These are phyloP conservation scores for Rubroboletus pulcherrimus DNA, from an alignment of 768 basidiomycete species.

Conservation along the genomic window DNA sequence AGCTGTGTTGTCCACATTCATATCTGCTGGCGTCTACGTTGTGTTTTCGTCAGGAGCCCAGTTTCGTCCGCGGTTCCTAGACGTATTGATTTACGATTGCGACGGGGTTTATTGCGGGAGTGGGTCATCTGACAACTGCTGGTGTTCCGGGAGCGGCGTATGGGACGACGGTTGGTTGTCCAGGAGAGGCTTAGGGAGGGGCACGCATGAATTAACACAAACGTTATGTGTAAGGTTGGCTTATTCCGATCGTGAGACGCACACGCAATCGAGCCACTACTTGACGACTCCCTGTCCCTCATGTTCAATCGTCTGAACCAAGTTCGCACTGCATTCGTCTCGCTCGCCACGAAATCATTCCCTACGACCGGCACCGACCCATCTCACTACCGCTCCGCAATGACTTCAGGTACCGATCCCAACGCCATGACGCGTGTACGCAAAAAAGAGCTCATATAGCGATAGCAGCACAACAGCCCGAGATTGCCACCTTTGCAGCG, in stretches of 20 bases:
- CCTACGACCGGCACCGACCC: slow-evolving; percentile 31
- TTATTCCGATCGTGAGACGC: not conserved
- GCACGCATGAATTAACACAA: not conserved
- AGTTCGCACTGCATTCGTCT: slow-evolving; percentile 18
- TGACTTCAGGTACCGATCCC: slow-evolving; percentile 31
- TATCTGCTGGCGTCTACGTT: not conserved
- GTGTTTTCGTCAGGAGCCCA: slow-evolving; percentile 3
- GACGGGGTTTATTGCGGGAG: slow-evolving; percentile 39
- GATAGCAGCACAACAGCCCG: slow-evolving; percentile 41
- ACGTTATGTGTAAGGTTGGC: not conserved
- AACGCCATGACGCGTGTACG: not conserved
- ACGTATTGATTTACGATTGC: slow-evolving; percentile 36
- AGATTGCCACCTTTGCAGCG: slow-evolving; percentile 45
- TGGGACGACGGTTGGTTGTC: slow-evolving; percentile 30
- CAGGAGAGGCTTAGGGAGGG: slow-evolving; percentile 15
- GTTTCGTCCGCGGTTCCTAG: slow-evolving; percentile 2
- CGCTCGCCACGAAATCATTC: slow-evolving; percentile 18
- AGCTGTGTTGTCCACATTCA: not conserved
- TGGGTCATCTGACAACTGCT: slow-evolving; percentile 33
- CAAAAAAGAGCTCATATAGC: slow-evolving; percentile 3
- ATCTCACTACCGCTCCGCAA: slow-evolving; percentile 37
- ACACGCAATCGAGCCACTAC: not conserved
- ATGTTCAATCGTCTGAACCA: slow-evolving; percentile 29
- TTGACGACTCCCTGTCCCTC: not conserved
- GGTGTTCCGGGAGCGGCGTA: slow-evolving; percentile 25